phyloP scores from a whole-genome alignment of 106 monocot species.

The Dioscorea alata region DNA sequence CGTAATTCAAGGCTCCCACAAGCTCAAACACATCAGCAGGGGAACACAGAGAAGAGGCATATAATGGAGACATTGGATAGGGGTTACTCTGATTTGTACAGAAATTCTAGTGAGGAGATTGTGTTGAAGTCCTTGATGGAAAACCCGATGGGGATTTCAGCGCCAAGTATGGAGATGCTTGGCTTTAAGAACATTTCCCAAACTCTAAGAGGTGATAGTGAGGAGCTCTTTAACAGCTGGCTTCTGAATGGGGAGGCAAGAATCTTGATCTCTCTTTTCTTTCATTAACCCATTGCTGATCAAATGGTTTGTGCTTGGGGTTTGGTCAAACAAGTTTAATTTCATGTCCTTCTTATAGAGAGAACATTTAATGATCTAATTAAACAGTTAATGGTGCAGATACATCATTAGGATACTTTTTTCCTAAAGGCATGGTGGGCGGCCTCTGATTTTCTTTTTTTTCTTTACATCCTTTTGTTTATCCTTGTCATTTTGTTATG shows the following conservation, averaged over 20 bases:
- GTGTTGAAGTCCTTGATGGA: constrained; percentile 60
- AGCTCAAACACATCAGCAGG: not conserved
- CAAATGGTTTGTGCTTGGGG: too few relatives aligned
- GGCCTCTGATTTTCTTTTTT: too few relatives aligned
- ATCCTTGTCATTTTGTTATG: too few relatives aligned
- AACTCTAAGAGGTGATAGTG: constrained; percentile 47
- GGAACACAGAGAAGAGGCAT: not conserved
- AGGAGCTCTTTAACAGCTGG: constrained; percentile 66
- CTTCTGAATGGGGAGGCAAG: constrained; percentile 63
- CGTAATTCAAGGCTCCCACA: not conserved
- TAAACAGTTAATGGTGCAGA: too few relatives aligned
- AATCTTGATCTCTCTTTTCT: not conserved
- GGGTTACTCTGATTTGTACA: constrained; percentile 42
- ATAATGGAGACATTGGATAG: constrained; percentile 55
- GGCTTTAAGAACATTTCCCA: constrained; percentile 58
- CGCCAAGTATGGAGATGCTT: constrained; percentile 67
- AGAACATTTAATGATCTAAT: too few relatives aligned
- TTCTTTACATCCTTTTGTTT: too few relatives aligned
- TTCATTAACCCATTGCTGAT: not conserved
- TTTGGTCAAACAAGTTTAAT: too few relatives aligned
- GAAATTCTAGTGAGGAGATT: constrained; percentile 56
- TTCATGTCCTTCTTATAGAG: too few relatives aligned
- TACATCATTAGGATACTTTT: too few relatives aligned
- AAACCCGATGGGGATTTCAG: constrained; percentile 31
- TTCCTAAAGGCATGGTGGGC: too few relatives aligned